These are phyloP conservation scores for Pichia phayaonensis DNA, from an alignment of 805 yeast species.

Conservation along the genomic window DNA sequence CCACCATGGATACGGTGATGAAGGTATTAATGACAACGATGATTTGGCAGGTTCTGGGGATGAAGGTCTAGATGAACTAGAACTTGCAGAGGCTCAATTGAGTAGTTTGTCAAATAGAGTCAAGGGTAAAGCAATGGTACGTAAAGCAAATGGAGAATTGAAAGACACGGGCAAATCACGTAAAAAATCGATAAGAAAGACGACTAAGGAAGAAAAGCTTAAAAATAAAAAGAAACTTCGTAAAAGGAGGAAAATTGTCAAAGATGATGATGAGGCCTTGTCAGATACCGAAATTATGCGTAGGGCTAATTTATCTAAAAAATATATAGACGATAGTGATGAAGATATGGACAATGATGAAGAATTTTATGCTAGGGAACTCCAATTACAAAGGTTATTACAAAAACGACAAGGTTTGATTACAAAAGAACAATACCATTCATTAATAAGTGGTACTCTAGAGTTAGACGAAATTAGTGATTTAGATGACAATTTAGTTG, in stretches of 20 bases:
- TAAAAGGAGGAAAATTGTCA: conserved; percentile 12
- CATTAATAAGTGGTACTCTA: conserved; percentile 5
- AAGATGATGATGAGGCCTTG: conserved; percentile 25
- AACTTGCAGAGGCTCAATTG: conserved; percentile 30
- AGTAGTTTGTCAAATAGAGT: conserved; percentile 10
- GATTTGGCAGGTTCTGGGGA: conserved; percentile 31
- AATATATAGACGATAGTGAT: conserved; percentile 52
- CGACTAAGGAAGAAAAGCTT: conserved; percentile 5
- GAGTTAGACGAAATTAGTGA: conserved; percentile 8
- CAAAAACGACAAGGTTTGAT: conserved; percentile 20
- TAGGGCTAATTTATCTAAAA: conserved; percentile 38
- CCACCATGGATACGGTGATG: conserved; percentile 14
- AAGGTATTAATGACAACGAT: conserved; percentile 17
- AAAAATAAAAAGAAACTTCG: conserved; percentile 6
- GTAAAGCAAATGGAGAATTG: conserved; percentile 9
- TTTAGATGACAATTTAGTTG: conserved; percentile 8
- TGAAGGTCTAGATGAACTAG: conserved; percentile 35
- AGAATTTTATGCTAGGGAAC: conserved; percentile 51
- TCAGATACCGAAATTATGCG: conserved; percentile 11
- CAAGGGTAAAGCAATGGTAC: conserved; percentile 23
- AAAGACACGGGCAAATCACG: conserved; percentile 9
- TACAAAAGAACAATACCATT: conserved; percentile 22
- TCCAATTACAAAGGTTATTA: conserved; percentile 34
- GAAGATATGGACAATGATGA: conserved; percentile 52
- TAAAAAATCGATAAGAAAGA: conserved; percentile 4